Base-by-base conservation (phyloP, 495 filamentous ascomycete genomes). In the Penicillium canescens region DNA sequence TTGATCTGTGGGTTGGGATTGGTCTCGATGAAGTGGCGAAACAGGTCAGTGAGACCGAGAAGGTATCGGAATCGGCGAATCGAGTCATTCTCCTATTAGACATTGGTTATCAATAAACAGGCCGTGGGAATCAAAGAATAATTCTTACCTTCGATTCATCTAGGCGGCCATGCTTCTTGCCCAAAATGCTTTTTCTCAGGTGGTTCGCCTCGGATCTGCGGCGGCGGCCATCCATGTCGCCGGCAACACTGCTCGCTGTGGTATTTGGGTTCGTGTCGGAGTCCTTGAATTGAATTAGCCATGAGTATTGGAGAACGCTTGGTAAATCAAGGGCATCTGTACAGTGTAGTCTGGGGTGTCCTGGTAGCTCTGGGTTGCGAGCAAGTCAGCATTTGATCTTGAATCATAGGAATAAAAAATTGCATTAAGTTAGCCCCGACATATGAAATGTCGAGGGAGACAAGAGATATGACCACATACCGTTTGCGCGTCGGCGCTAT, bases 11-110 rank as follows among this genome's bases (percentile, higher is more conserved):
- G 92, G 59, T 97, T 90, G 2, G 92, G 94, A 65, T 96, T 99
- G 16, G 92, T 88, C 64, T 97, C 92, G 75, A 99, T 99, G 71
- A 99, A 99, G 72, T 99, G 95, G 55, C 95, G 89, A 78, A 99
- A 99, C 18, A 99, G 82, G 65, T 99, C 95, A 41, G 95, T 99
- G 43, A 98, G 77, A 23, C 95, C 95, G 6, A 99, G 82, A 1
- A 99, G 86, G 65, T 99, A 98, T 44, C 92, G 89, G 67, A 98
- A 98, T 66, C 95, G 81, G 59, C 94, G 85, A 65, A 96, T 90
- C 0, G 92, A 92, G 62, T 99, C 95, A 76, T 96, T 90, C 72
- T 97, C 93, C 91, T 96, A 62, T 49, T 64, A 55, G 20, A 44
- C 2, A 42, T 10, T n/a, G 13, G 21, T 35, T 46, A 38, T 54